A percentile compares a stretch with the other conserved stretches of the same genome.
Conservation (phyloP, 2,329 filamentous ascomycete genomes). For the Cytospora paraplurivora region DNA sequence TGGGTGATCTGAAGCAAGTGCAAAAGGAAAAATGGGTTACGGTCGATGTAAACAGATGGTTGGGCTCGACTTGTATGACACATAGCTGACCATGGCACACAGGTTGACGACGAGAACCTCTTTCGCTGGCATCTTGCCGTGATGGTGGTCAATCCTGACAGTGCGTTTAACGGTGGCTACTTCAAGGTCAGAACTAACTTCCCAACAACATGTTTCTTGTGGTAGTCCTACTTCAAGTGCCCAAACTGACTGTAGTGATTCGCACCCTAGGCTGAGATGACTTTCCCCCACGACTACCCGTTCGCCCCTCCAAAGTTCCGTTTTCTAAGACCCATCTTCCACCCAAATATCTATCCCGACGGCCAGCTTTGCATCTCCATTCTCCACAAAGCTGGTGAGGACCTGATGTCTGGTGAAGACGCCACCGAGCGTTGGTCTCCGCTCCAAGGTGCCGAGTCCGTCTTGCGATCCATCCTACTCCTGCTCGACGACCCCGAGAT, state of each 20-base stretch:
- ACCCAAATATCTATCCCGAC: constrained; percentile 92
- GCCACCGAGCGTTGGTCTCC: constrained; percentile 94
- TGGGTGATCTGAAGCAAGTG: constrained; percentile 83
- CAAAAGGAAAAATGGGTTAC: constrained; percentile 92
- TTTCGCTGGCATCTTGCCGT: constrained; percentile 86
- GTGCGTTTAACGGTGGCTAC: constrained; percentile 89
- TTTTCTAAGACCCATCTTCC: constrained; percentile 77
- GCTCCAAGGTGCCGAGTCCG: constrained; percentile 90
- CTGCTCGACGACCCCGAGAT: constrained; percentile 94
- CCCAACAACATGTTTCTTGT: not conserved
- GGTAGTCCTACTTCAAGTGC: not conserved
- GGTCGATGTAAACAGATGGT: constrained; percentile 66
- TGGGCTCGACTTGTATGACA: constrained; percentile 4
- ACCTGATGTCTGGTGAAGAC: constrained; percentile 86
- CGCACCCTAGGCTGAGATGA: constrained; percentile 71
- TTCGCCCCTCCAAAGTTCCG: constrained; percentile 87
- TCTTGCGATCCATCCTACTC: constrained; percentile 87
- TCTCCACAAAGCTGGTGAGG: constrained; percentile 87
- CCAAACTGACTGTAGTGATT: constrained; percentile 4
- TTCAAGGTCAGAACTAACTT: constrained; percentile 61
- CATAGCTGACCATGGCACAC: constrained; percentile 26
- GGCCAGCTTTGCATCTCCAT: constrained; percentile 96
- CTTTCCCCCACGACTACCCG: constrained; percentile 85
- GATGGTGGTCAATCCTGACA: constrained; percentile 91
- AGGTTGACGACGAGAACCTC: constrained; percentile 81